Conservation (phyloP, 345 rosid species). For the Combretum micranthum region DNA sequence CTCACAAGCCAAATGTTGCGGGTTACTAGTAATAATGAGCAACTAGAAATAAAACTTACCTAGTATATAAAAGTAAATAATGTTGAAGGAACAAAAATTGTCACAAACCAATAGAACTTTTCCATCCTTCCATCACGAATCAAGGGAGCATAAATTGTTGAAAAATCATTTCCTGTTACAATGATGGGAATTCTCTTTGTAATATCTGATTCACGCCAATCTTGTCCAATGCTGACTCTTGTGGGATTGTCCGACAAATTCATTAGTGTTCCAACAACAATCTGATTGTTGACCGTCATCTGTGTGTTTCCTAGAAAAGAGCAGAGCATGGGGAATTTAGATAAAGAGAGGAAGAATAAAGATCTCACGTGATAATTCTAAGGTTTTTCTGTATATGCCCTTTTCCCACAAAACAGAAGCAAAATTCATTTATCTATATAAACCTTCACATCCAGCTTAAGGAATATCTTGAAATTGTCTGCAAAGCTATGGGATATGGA, state of each 20-base stretch:
- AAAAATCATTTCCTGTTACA: constrained; percentile 87
- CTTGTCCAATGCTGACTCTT: constrained; percentile 93
- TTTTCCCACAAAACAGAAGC: too few species aligned
- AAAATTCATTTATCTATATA: too few species aligned
- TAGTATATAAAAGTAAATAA: too few species aligned
- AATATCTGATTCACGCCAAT: constrained; percentile 79
- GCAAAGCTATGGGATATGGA: too few species aligned
- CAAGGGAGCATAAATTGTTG: constrained; percentile 85
- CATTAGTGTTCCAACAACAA: constrained; percentile 88
- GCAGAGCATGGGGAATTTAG: background rate
- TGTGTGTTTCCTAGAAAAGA: constrained; percentile 67
- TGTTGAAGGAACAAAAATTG: background rate
- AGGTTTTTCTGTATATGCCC: too few species aligned
- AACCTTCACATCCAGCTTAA: background rate
- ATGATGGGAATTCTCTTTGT: constrained; percentile 83
- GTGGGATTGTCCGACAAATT: constrained; percentile 90
- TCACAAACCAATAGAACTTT: constrained; percentile 75
- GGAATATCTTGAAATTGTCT: background rate
- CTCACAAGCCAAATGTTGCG: constrained; percentile 11
- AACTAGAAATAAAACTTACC: background rate
- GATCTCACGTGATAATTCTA: background rate
- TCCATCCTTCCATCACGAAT: constrained; percentile 99
- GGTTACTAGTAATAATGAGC: constrained; percentile 9
- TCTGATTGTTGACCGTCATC: constrained; percentile 92
- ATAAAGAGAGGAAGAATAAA: background rate